Evolutionary conservation across 2,329 filamentous ascomycete genomes (phyloP), one percentile per base, ranked within the genome.

Genomic region (Hypoxylon sp.): DNA sequence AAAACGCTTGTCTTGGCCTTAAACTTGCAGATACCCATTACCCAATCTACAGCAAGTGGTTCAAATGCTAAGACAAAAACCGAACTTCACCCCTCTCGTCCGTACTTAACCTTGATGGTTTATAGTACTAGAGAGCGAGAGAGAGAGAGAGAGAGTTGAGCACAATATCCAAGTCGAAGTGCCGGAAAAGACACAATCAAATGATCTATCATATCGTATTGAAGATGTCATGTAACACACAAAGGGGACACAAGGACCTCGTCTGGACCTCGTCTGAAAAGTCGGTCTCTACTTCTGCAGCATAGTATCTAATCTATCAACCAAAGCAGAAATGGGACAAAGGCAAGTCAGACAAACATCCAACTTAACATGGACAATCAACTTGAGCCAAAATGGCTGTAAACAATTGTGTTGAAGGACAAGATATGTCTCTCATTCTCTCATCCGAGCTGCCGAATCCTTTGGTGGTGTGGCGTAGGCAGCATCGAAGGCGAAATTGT

Each of bases 121-220:
- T 13, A 20, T 29, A 30, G 15, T 19, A 8, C 26, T 15, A 25
- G 21, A 35, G 27, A 12, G 27, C 36, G 16, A 26, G 37, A 19
- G 21, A 34, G 8, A n/a, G 11, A 46, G 27, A 27, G 27, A 42
- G 26, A 30, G n/a, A n/a, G n/a, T n/a, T n/a, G n/a, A n/a, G n/a
- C n/a, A n/a, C n/a, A n/a, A n/a, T n/a, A n/a, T n/a, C n/a, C 27
- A 46, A 36, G 32, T 19, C 43, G 13, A 32, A 44, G 26, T 17
- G 31, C 8, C 30, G 40, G 23, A 37, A 32, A 7, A 41, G 21
- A 32, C 26, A 52, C 26, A 49, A 50, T 27, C 44, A 55, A 55
- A 41, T 55, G 51, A 58, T 41, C 26, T 57, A 56, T 59, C 53
- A 54, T 57, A 54, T 59, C 53, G 56, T 59, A 54, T 59, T 45